Percentiles rank a stretch among this genome's conserved stretches.
Evolutionary conservation across 495 filamentous ascomycete genomes (phyloP).

Genomic region (Pseudoneurospora amorphoporcata): DNA sequence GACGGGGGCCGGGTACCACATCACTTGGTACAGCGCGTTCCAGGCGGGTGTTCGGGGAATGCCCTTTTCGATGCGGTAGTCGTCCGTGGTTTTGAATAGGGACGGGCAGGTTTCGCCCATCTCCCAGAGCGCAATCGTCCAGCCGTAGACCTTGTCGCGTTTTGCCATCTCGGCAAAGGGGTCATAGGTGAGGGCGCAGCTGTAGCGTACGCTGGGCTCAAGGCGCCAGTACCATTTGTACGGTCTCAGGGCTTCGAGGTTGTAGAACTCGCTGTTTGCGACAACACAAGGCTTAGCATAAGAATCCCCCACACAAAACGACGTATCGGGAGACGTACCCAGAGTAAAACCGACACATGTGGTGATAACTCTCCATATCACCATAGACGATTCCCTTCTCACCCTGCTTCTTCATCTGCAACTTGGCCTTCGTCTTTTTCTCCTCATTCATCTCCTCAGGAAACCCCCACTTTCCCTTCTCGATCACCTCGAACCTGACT

Average conservation of each 20-base stretch:
- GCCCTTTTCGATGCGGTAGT: slow-evolving; percentile 27
- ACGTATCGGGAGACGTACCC: slow-evolving; percentile 43
- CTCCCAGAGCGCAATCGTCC: slow-evolving; percentile 41
- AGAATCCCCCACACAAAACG: background rate
- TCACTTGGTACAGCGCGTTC: slow-evolving; percentile 29
- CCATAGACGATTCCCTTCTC: slow-evolving; percentile 89
- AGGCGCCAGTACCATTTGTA: slow-evolving; percentile 48
- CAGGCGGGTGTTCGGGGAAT: slow-evolving; percentile 25
- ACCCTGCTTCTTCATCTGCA: slow-evolving; percentile 78
- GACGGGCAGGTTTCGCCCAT: slow-evolving; percentile 37
- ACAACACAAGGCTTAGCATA: background rate
- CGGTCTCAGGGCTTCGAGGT: slow-evolving; percentile 29
- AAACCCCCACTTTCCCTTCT: slow-evolving; percentile 79
- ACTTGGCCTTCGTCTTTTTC: slow-evolving; percentile 53
- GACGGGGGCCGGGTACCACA: slow-evolving; percentile 32
- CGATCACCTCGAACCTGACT: slow-evolving; percentile 66
- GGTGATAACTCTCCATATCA: slow-evolving; percentile 97
- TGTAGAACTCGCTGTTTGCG: slow-evolving; percentile 48
- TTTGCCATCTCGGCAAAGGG: slow-evolving; percentile 44
- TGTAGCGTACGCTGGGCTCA: slow-evolving; percentile 42
- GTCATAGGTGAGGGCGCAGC: slow-evolving; percentile 45
- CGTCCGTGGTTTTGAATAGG: slow-evolving; percentile 37
- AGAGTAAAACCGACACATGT: slow-evolving; percentile 97
- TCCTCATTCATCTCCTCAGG: slow-evolving; percentile 77
- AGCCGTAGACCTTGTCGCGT: slow-evolving; percentile 42